Evolutionary conservation across 169 alveolate genomes (phyloP), one percentile per base, ranked within the genome.

Genomic region (Plasmodium knowlesi): DNA sequence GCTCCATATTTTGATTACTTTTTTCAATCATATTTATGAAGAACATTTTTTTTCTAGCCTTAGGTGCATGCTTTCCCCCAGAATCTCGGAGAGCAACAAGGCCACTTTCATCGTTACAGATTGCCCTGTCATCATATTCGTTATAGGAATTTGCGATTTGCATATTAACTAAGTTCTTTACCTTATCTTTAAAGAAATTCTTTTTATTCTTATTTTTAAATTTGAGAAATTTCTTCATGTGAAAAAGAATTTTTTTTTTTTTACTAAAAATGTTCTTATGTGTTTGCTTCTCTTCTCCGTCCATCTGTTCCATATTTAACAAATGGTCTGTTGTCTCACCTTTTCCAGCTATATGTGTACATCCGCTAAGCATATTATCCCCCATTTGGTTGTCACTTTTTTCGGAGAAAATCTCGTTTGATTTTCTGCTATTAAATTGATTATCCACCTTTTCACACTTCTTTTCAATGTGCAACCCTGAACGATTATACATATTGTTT

Each of bases 191-290:
- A 19, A 86, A 86, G 22, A 84, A 84, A 10, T 39, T 84, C 37
- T 86, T 74, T 53, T 76, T 84, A 46, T 84, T 73, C 43, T 43
- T 86, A 86, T 86, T 86, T 86, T 86, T 86, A 50, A 86, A 50
- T 86, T 53, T 74, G 12, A 46, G 14, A 76, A 86, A 86, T 73
- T 73, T 74, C 43, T 86, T 86, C 93, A 86, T 86, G 71, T n/a
- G 54, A 76, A n/a, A 43, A 19, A 76, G 53, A 19, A 86, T 32
- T 30, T 86, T 86, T 50, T 74, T 86, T n/a, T 57, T 78, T 76
- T 86, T 86, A 12, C 53, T 76, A 22, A 54, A 86, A 16, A 54
- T 10, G 46, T 71, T 32, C n/a, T 53, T 74, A 10, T 74, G 73
- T n/a, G 67, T 34, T 22, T 28, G 73, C 53, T 76, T 74, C 22